These are phyloP conservation scores for Xylaria bambusicola DNA, from an alignment of 495 filamentous ascomycete species.

Conservation along the genomic window DNA sequence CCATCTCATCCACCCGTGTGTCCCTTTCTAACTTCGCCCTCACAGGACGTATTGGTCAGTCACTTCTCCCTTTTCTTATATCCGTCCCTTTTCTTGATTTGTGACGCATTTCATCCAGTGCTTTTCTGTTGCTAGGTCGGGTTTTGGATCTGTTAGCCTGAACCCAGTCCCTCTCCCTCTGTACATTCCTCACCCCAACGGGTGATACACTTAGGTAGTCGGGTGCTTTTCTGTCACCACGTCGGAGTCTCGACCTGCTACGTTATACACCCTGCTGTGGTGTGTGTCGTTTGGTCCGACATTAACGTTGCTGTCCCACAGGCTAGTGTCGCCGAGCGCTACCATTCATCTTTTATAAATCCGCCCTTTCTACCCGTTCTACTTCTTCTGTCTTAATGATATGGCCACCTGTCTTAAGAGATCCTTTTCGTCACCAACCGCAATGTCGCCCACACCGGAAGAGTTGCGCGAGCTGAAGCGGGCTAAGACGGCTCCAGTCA, in stretches of 20 bases:
- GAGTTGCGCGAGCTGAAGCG: constrained; percentile 25
- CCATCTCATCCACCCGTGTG: constrained; percentile 10
- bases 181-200: no score
- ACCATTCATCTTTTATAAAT: neutral
- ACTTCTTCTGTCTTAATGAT: neutral
- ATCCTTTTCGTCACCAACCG: constrained; percentile 10
- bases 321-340: neutral
- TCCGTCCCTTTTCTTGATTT: neutral
- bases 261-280: no score
- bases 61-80: neutral
- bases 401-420: constrained; percentile 18
- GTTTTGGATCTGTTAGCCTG: neutral
- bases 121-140: neutral
- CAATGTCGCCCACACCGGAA: constrained; percentile 31
- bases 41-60: neutral
- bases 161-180: no score
- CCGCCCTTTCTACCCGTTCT: neutral
- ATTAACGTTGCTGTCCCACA: no score
- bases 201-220: no score
- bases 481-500: constrained; percentile 14
- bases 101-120: neutral
- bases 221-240: no score
- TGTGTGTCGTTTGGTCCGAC: no score
- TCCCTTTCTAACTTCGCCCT: neutral
- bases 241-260: no score